These are phyloP conservation scores for Populus deltoides DNA, from an alignment of 345 rosid genomes.

Conservation along the genomic window DNA sequence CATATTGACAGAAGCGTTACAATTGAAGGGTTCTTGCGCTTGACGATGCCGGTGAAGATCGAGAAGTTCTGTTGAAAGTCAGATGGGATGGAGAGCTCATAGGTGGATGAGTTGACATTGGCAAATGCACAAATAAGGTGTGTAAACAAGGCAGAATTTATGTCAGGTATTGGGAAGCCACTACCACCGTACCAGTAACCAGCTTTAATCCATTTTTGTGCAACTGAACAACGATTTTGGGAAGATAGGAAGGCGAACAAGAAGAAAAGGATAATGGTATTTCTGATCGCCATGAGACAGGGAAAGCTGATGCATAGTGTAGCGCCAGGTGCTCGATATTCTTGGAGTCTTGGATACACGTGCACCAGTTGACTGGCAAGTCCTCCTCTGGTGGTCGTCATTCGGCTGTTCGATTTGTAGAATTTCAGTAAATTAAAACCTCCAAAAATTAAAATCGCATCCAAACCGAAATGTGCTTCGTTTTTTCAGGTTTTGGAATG, in stretches of 20 bases:
- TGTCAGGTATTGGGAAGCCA: background rate
- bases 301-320: too few relatives aligned
- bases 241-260: background rate
- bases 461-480: too few relatives aligned
- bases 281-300: background rate
- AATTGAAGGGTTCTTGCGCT: constrained; percentile 27
- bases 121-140: constrained; percentile 19
- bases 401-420: too few relatives aligned
- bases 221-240: background rate
- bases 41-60: constrained; percentile 26
- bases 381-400: too few relatives aligned
- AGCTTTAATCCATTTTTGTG: constrained; percentile 12
- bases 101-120: constrained; percentile 15
- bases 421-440: too few relatives aligned
- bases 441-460: too few relatives aligned
- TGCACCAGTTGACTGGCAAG: too few relatives aligned
- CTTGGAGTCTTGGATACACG: too few relatives aligned
- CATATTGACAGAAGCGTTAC: constrained; percentile 30
- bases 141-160: constrained; percentile 14
- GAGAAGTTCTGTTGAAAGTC: constrained; percentile 15
- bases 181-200: constrained; percentile 1
- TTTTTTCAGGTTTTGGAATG: too few relatives aligned
- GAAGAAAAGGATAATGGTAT: background rate
- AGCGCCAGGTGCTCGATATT: too few relatives aligned
- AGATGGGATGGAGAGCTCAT: background rate